Percentiles rank a stretch among this genome's conserved stretches.
phyloP scores from a whole-genome alignment of 2,329 filamentous ascomycete species.

The Zasmidium cellare region DNA sequence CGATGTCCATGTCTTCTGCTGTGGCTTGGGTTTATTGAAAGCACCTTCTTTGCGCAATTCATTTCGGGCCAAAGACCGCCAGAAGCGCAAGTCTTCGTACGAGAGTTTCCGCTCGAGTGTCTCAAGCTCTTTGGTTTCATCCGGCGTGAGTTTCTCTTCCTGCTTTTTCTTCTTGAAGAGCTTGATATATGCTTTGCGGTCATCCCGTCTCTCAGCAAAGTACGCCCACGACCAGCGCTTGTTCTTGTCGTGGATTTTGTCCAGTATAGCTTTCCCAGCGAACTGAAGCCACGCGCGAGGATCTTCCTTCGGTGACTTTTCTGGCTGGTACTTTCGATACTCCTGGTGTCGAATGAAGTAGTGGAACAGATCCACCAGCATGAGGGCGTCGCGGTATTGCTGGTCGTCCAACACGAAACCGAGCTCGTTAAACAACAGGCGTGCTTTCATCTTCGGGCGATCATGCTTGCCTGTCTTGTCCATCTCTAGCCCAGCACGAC shows the following conservation, averaged over 20 bases:
- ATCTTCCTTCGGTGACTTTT: conserved; percentile 81
- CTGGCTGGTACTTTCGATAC: conserved; percentile 89
- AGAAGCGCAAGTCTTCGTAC: conserved; percentile 96
- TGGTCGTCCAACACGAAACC: conserved; percentile 96
- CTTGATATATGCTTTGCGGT: conserved; percentile 84
- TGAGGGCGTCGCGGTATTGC: conserved; percentile 93
- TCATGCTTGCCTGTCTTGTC: conserved; percentile 85
- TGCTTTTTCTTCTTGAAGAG: conserved; percentile 91
- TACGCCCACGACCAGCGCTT: conserved; percentile 94
- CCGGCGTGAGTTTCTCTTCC: conserved; percentile 64
- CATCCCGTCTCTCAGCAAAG: conserved; percentile 87
- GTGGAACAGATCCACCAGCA: conserved; percentile 98
- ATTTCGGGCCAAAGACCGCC: conserved; percentile 90
- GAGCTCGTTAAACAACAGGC: conserved; percentile 92
- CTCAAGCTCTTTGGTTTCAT: conserved; percentile 72
- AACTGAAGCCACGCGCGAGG: conserved; percentile 91
- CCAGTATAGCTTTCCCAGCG: conserved; percentile 82
- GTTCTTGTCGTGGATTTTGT: conserved; percentile 94
- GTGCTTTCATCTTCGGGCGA: conserved; percentile 83
- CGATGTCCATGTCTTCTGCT: conserved; percentile 80
- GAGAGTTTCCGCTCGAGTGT: conserved; percentile 81
- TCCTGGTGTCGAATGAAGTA: conserved; percentile 98
- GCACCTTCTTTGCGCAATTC: conserved; percentile 92
- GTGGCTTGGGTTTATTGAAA: conserved; percentile 70
- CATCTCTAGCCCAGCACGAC: conserved; percentile 89